These are phyloP conservation scores for Globisporangium nunn DNA, from an alignment of 352 stramenopile species.

Conservation along the genomic window DNA sequence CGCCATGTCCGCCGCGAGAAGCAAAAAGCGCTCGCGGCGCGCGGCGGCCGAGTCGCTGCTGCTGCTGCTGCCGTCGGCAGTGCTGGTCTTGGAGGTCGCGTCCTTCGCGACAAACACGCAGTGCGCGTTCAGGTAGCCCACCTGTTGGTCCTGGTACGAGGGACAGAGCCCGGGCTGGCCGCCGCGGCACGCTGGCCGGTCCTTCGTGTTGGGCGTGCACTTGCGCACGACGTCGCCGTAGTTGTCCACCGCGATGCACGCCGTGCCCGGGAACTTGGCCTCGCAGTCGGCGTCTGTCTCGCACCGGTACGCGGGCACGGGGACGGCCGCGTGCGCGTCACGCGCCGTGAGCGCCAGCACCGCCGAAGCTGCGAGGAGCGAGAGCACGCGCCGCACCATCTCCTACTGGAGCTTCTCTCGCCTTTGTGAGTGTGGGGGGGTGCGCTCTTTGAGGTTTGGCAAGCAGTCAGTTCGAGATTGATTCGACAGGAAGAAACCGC, in stretches of 20 bases:
- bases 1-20: slow-evolving; percentile 9
- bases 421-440: background rate
- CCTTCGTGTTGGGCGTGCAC: slow-evolving; percentile 77
- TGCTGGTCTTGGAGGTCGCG: slow-evolving; percentile 3
- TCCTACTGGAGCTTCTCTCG: background rate
- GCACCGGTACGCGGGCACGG: slow-evolving; percentile 35
- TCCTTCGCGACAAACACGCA: slow-evolving; percentile 77
- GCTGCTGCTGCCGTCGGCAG: slow-evolving; percentile 8
- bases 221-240: slow-evolving; percentile 69
- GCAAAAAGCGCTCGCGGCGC: slow-evolving; percentile 10
- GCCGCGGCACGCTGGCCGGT: slow-evolving; percentile 65
- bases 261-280: slow-evolving; percentile 53
- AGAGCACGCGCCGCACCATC: slow-evolving; percentile 4
- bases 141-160: slow-evolving; percentile 66
- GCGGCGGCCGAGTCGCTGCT: background rate
- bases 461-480: background rate
- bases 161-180: slow-evolving; percentile 65
- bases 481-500: background rate
- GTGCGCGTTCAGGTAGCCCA: slow-evolving; percentile 75
- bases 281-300: slow-evolving; percentile 66
- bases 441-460: background rate
- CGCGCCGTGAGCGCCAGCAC: background rate
- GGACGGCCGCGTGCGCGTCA: slow-evolving; percentile 6
- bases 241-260: slow-evolving; percentile 73
- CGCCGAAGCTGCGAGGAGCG: slow-evolving; percentile 5